Evolutionary conservation across 208 protist genomes (phyloP), one percentile per base, ranked within the genome.

Genomic region (Trypanosoma brucei): DNA sequence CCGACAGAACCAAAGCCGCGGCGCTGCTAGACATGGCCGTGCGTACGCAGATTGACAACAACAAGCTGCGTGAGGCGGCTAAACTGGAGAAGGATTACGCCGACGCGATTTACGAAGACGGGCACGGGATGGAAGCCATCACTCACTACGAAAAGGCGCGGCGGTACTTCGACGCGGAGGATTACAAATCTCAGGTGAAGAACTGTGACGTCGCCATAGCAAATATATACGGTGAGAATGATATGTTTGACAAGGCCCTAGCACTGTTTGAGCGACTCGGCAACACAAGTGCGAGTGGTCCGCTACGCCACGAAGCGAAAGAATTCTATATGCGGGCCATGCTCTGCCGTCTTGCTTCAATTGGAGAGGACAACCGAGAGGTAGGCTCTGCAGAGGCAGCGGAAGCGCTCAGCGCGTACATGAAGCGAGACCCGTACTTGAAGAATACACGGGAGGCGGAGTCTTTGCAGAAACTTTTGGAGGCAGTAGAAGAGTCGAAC

Each of bases 291-390:
- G 55, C 37, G 0, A 58, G 60, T 40, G 83, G 88, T 5, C 79
- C 86, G 6, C 68, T 95, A 51, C 93, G 89, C 65, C 85, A 83
- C 46, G 81, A 92, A 54, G 92, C 88, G 22, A 88, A 94, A 76
- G 88, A 96, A 40, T 91, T 84, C 73, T 93, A 86, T 59, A 48
- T 96, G 7, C 75, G 83, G 1, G 83, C 86, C 30, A 90, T 92
- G 79, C 66, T 95, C 5, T 96, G 86, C 65, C 78, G 82, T 54
- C 80, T 88, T 59, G 84, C 84, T 13, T 74, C 83, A 63, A 75
- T 94, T 37, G 81, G 48, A 54, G 79, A 88, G 69, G 85, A 91
- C 68, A 90, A 90, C 53, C 76, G 83, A 33, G 68, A 84, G 45
- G 83, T 91, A 61, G 65, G 75, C 50, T 78, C 70, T 51, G 80